Evolutionary conservation across 805 yeast species (phyloP).

Genomic region (Brettanomyces custersianus): DNA sequence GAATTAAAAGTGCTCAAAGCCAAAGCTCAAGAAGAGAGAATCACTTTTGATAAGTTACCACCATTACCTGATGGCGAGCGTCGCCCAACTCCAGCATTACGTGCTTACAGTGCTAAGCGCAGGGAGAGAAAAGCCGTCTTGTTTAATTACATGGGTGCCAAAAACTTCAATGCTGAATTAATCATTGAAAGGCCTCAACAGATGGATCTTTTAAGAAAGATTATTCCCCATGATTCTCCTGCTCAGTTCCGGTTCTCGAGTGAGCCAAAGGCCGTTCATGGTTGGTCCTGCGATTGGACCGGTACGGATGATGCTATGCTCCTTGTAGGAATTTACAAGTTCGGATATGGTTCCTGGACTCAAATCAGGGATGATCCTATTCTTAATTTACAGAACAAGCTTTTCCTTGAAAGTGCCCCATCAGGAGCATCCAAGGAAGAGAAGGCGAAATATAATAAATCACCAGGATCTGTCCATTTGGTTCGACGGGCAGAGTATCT

Average conservation of each 20-base stretch:
- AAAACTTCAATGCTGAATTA: slow-evolving; percentile 84
- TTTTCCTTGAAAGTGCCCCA: slow-evolving; percentile 49
- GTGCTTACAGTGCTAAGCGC: slow-evolving; percentile 40
- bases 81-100: slow-evolving; percentile 26
- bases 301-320: slow-evolving; percentile 78
- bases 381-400: slow-evolving; percentile 74
- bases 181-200: slow-evolving; percentile 80
- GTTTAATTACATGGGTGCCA: slow-evolving; percentile 82
- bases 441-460: slow-evolving; percentile 36
- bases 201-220: slow-evolving; percentile 52
- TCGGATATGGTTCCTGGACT: slow-evolving; percentile 94
- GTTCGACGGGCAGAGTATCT: slow-evolving; percentile 88
- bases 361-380: slow-evolving; percentile 94
- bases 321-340: slow-evolving; percentile 77
- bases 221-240: slow-evolving; percentile 47
- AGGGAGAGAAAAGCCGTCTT: slow-evolving; percentile 85
- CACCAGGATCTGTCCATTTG: slow-evolving; percentile 88
- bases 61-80: slow-evolving; percentile 20
- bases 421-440: slow-evolving; percentile 28
- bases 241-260: slow-evolving; percentile 49
- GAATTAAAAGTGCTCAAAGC: slow-evolving; percentile 50
- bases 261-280: slow-evolving; percentile 72
- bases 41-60: slow-evolving; percentile 23
- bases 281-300: slow-evolving; percentile 88
- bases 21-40: slow-evolving; percentile 48